Evolutionary conservation across 768 basidiomycete species (phyloP), one percentile per base, ranked within the genome.

Genomic region (Hericium rajendrae): DNA sequence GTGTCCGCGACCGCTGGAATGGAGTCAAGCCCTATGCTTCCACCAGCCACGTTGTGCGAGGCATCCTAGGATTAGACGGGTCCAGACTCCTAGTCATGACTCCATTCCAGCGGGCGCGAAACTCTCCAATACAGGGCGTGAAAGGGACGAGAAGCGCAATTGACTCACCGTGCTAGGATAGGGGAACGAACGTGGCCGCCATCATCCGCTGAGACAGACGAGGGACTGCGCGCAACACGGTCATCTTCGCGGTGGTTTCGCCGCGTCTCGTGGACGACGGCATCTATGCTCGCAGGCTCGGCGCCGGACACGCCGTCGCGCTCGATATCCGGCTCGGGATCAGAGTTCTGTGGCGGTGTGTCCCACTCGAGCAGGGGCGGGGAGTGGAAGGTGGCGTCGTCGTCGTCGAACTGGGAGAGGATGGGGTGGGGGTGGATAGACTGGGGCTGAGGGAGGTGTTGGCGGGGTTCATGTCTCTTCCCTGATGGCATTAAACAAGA

Each of bases 111-210:
- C 26, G 26, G 26, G 26, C 4, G 26, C 3, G 26, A 26, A 26
- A 26, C 26, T 26, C 26, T 26, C 26, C 26, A 26, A 26, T 26
- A 26, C 26, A 26, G 26, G 3, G 26, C 26, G 20, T 22, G n/a
- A 11, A 26, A 54, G 22, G 26, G 38, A 52, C 11, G 22, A 53
- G 28, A 50, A 26, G 13, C 13, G n/a, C 38, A 6, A 38, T 26
- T 22, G 37, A 38, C 61, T 60, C 55, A 62, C 61, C 60, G 57
- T n/a, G 61, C 60, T 46, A 62, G 56, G 40, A 62, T 55, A 26
- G 61, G 61, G 2, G 61, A 60, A 28, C 61, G 61, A 32, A 62
- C 37, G 20, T 62, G 61, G 22, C 61, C 56, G 2, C 38, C 46
- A n/a, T 57, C 59, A 12, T 49, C 53, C 22, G 41, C 32, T 24